A percentile compares a stretch with the other conserved stretches of the same genome.
Evolutionary conservation across 2,329 filamentous ascomycete species (phyloP).

Genomic region (Cytospora chrysosperma): DNA sequence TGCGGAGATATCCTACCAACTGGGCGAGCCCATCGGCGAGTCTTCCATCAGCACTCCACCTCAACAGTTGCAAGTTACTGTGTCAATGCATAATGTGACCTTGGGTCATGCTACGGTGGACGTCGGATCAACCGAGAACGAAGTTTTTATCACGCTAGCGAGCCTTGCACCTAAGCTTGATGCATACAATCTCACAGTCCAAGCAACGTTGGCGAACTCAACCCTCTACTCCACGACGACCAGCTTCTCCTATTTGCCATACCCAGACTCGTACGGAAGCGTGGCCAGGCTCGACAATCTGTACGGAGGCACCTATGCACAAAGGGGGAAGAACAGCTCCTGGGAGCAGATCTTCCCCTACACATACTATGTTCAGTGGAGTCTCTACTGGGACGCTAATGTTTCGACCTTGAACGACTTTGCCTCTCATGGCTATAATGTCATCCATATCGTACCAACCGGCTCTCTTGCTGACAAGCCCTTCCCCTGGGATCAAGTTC

Average conservation of each 20-base stretch:
- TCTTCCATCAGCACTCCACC: conserved; percentile 4
- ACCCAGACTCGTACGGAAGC: conserved; percentile 25
- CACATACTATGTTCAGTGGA: conserved; percentile 28
- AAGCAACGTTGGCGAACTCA: conserved; percentile 15
- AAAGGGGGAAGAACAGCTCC: conserved; percentile 22
- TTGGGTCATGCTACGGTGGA: conserved; percentile 18
- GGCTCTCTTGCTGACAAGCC: conserved; percentile 24
- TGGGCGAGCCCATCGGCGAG: conserved; percentile 35
- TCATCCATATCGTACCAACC: conserved; percentile 29
- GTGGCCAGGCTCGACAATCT: conserved; percentile 27
- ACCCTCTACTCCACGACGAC: conserved; percentile 23
- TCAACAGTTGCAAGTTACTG: conserved; percentile 15
- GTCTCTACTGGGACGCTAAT: conserved; percentile 27
- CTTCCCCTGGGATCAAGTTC: conserved; percentile 27
- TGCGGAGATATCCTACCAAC: conserved; percentile 39
- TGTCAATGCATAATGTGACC: conserved; percentile 1
- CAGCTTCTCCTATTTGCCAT: conserved; percentile 23
- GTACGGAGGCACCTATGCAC: conserved; percentile 25
- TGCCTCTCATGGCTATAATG: conserved; percentile 25
- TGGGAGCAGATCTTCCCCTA: conserved; percentile 28
- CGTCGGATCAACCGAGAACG: conserved; percentile 23
- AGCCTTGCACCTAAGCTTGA: conserved; percentile 18
- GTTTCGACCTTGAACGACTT: conserved; percentile 27
- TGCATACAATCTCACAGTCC: conserved; percentile 22
- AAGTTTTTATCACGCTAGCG: conserved; percentile 20